A percentile compares a stretch with the other conserved stretches of the same genome.
Conservation (phyloP, 1,139 yeast genomes). For the Wickerhamomyces sp. region DNA sequence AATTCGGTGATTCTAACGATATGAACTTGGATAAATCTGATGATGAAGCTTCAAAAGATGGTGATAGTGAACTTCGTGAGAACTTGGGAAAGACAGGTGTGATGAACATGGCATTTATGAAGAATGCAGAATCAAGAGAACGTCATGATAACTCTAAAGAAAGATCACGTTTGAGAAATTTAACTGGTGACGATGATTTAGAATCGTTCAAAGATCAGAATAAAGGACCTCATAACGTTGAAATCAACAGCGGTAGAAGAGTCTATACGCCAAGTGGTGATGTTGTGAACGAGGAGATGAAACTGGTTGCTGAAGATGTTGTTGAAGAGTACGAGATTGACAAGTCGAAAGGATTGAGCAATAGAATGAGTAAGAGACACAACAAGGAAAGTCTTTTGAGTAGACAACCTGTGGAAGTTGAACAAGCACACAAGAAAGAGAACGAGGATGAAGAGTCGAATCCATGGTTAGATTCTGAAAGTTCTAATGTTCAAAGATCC, state of each 20-base stretch:
- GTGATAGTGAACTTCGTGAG: conserved; percentile 26
- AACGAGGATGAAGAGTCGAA: conserved; percentile 38
- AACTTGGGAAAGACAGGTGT: conserved; percentile 75
- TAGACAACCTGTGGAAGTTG: conserved; percentile 6
- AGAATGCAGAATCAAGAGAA: conserved; percentile 69
- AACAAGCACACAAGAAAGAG: conserved; percentile 4
- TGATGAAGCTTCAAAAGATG: conserved; percentile 31
- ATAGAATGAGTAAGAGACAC: conserved; percentile 30
- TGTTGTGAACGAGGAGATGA: conserved; percentile 37
- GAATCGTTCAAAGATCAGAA: conserved; percentile 31
- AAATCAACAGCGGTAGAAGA: conserved; percentile 73
- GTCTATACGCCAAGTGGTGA: conserved; percentile 70
- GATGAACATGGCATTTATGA: conserved; percentile 92
- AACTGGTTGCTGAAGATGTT: conserved; percentile 36
- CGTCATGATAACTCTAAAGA: conserved; percentile 50
- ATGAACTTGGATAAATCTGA: conserved; percentile 38
- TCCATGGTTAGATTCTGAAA: conserved; percentile 61
- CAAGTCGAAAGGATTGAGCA: conserved; percentile 41
- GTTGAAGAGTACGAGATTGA: conserved; percentile 52
- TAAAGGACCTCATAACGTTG: conserved; percentile 37
- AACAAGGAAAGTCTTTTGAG: conserved; percentile 7
- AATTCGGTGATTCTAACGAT: conserved; percentile 50
- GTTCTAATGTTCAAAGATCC: conserved; percentile 40
- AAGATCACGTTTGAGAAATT: conserved; percentile 43
- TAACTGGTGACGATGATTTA: conserved; percentile 40